These are phyloP conservation scores for Aegilops longissima DNA, from an alignment of 176 grass and related monocot genomes.

Conservation along the genomic window DNA sequence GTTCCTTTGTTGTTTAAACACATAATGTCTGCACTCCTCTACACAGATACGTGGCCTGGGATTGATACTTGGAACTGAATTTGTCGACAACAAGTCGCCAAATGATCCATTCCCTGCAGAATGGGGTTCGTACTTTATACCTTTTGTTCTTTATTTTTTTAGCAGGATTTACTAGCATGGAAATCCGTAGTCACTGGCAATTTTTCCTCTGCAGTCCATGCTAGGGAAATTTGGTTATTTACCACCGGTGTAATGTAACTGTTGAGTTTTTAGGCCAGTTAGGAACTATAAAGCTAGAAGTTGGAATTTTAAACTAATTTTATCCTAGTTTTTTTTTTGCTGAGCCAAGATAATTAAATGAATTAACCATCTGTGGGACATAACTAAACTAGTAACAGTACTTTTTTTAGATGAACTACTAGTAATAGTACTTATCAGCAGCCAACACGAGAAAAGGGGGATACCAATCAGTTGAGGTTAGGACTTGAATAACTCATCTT, in stretches of 20 bases:
- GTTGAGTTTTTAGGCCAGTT: not conserved
- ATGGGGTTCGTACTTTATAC: conserved; percentile 63
- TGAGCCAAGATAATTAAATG: not conserved
- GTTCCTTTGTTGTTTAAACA: not conserved
- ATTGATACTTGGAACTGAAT: conserved; percentile 91
- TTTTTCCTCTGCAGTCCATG: not conserved
- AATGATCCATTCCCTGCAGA: conserved; percentile 80
- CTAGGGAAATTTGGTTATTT: not conserved
- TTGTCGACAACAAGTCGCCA: conserved; percentile 86
- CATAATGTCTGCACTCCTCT: not conserved
- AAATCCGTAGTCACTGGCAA: not conserved
- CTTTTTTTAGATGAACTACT: too few relatives aligned
- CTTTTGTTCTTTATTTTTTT: not conserved
- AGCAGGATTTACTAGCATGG: not conserved
- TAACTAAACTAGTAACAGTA: not conserved
- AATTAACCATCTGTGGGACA: not conserved
- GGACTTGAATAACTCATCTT: not conserved
- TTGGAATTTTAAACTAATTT: not conserved
- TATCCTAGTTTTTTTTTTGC: not conserved
- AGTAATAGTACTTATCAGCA: not conserved
- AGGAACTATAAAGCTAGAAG: not conserved
- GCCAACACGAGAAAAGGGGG: not conserved
- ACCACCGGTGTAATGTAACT: not conserved
- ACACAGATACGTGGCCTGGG: conserved; percentile 71
- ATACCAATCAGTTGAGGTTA: not conserved